phyloP scores from a whole-genome alignment of 2,329 filamentous ascomycete genomes.

The Coniochaeta prunicola region DNA sequence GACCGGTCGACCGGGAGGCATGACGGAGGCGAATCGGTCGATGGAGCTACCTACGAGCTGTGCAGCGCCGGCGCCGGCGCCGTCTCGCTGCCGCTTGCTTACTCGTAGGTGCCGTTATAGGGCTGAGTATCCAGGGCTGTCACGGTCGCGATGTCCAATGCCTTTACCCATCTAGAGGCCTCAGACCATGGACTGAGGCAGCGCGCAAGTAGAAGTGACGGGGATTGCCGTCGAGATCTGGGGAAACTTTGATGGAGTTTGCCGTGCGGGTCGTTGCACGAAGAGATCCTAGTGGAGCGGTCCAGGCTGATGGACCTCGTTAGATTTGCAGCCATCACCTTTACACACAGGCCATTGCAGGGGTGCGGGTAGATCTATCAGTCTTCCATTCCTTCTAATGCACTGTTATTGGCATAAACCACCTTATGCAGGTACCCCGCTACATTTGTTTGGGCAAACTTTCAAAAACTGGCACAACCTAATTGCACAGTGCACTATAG shows the following conservation, averaged over 20 bases:
- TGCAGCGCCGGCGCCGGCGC: slow-evolving; percentile 14
- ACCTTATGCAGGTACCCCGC: background rate
- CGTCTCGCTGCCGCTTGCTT: slow-evolving; percentile 5
- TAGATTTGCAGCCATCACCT: background rate
- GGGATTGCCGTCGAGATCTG: slow-evolving; percentile 15
- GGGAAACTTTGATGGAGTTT: background rate
- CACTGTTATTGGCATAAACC: background rate
- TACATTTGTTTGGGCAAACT: background rate
- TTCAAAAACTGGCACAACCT: background rate
- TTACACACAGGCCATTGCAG: too few relatives aligned
- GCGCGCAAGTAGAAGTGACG: slow-evolving; percentile 3
- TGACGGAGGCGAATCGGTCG: slow-evolving; percentile 15
- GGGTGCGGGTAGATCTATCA: too few relatives aligned
- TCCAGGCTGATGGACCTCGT: background rate
- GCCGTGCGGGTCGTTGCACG: background rate
- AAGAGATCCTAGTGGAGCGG: background rate
- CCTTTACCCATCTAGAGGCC: background rate
- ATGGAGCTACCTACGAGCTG: background rate
- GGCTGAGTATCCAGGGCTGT: background rate
- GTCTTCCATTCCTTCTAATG: background rate
- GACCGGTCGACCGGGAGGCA: slow-evolving; percentile 32
- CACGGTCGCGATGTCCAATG: background rate
- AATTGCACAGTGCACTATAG: background rate
- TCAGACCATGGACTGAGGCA: background rate
- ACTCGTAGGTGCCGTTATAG: background rate